Evolutionary conservation across 164 flowering plant genomes (phyloP).

Genomic region (Echeveria elegans): DNA sequence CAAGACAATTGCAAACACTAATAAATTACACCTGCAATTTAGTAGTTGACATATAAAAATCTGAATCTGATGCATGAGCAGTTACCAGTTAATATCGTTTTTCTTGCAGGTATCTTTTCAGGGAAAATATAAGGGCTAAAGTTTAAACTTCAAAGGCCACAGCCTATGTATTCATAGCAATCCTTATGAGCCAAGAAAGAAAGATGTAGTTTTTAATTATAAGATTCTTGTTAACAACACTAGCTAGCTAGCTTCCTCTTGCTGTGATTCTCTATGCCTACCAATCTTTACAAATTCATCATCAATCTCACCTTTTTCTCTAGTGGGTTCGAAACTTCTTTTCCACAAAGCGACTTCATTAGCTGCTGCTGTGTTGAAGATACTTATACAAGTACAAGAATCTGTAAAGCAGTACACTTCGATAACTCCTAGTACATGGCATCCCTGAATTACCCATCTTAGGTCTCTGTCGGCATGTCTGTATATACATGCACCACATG

Average conservation of each 20-base stretch:
- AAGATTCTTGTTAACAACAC: not conserved
- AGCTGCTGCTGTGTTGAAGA: not conserved
- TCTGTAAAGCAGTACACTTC: not conserved
- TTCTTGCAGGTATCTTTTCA: not conserved
- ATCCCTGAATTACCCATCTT: no score
- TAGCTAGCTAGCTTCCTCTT: conserved; percentile 1
- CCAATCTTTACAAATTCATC: not conserved
- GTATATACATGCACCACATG: no score
- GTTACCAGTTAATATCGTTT: no score
- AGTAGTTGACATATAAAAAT: no score
- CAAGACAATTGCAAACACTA: no score
- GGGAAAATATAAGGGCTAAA: not conserved
- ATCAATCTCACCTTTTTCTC: not conserved
- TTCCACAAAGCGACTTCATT: not conserved
- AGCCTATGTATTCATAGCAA: not conserved
- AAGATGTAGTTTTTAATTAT: not conserved
- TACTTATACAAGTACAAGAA: not conserved
- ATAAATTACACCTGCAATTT: no score
- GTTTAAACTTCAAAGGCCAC: not conserved
- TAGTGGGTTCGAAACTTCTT: not conserved
- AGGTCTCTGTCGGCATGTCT: no score
- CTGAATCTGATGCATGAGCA: no score
- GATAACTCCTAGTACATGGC: not conserved
- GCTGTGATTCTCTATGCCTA: not conserved
- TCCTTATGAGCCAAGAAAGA: not conserved